phyloP scores from a whole-genome alignment of 305 asterid genomes.

The Stenogyne calaminthoides region DNA sequence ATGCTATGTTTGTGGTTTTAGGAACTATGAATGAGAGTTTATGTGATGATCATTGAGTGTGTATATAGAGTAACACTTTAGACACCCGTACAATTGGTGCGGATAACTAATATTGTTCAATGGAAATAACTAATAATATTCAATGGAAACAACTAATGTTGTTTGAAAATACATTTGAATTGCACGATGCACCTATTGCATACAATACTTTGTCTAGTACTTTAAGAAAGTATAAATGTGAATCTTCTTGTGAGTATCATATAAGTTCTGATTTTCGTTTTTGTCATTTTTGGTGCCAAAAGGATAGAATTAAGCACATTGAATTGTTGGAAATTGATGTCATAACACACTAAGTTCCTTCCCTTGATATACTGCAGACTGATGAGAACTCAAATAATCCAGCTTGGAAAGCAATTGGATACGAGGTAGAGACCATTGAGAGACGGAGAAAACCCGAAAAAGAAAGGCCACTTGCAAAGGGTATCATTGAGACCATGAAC shows the following conservation, averaged over 20 bases:
- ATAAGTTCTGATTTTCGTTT: not conserved
- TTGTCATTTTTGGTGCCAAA: not conserved
- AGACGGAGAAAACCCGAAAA: slow-evolving; percentile 17
- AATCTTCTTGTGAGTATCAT: not conserved
- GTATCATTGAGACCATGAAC: slow-evolving; percentile 56
- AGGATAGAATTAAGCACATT: not conserved
- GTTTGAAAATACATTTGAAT: too few species aligned
- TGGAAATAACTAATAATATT: too few species aligned
- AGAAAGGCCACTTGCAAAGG: slow-evolving; percentile 74
- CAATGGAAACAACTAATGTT: too few species aligned
- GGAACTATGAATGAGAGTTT: not conserved
- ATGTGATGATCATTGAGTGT: not conserved
- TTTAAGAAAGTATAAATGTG: too few species aligned
- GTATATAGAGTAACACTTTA: too few species aligned
- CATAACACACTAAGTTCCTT: not conserved
- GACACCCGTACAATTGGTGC: too few species aligned
- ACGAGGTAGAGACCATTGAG: slow-evolving; percentile 45
- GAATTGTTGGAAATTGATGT: not conserved
- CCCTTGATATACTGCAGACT: slow-evolving; percentile 46
- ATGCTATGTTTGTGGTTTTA: not conserved
- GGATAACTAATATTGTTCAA: too few species aligned
- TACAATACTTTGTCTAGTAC: too few species aligned
- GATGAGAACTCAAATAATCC: slow-evolving; percentile 69
- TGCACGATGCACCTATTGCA: too few species aligned
- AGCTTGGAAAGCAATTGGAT: slow-evolving; percentile 78